Base-by-base conservation (phyloP, 139 green algal species). In the Prasinococcaceae sp. region DNA sequence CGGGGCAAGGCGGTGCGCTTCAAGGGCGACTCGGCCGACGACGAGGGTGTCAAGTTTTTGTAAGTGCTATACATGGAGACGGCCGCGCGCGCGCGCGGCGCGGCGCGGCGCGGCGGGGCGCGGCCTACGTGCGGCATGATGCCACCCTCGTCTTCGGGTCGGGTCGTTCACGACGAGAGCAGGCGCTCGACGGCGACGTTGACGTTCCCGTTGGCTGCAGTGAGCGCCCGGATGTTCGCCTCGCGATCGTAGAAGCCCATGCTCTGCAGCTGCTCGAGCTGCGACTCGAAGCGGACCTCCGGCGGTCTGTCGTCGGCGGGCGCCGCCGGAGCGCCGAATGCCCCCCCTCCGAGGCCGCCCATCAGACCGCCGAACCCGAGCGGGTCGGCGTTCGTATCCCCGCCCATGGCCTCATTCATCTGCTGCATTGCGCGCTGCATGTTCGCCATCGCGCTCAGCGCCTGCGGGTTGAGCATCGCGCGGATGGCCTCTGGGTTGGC, bases 211-310 rank as follows among this genome's bases (percentile, higher is more conserved):
- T 77, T 75, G 0, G 77, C 85, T 0, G 74, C 74, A 43, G 82
- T 60, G 35, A 92, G 47, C 0, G 72, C 76, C 3, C 60, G 53
- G n/a, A 84, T 61, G n/a, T n/a, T n/a, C 42, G 83, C 85, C 16
- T 79, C 53, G 0, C 60, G 58, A 50, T 95, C 77, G 30, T 48
- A 69, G 54, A 97, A 97, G 20, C 89, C 89, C 89, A 96, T 96
- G 52, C 87, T 85, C 57, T 83, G 66, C 56, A 97, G 69, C 66
- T 93, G 80, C 61, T 81, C 51, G 44, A 97, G 65, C 78, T 97
- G 88, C 22, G 68, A 54, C 4, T 76, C 83, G 43, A 82, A 95
- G 4, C 33, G 42, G 4, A 48, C 27, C 50, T 72, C 64, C 3
- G 64, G 50, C 44, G 44, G 20, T 47, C 84, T 79, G 0, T 80